Evolutionary conservation across 2,329 filamentous ascomycete genomes (phyloP).

Genomic region (Alternaria sp.): DNA sequence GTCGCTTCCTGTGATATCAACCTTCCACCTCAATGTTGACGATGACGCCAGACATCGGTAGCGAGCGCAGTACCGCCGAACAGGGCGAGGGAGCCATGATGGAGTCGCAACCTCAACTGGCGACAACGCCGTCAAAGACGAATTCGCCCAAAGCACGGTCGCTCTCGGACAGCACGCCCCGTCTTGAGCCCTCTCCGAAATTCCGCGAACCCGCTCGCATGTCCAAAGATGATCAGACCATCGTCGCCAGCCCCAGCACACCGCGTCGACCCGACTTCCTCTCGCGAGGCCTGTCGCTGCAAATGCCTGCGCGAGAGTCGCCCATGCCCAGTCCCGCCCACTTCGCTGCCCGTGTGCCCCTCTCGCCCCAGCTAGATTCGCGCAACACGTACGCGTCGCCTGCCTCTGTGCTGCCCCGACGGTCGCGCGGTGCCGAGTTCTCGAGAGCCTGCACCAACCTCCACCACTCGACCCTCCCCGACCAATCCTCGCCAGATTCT

Average conservation of each 20-base stretch:
- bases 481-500: constrained; percentile 85
- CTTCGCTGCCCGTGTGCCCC: constrained; percentile 66
- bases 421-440: constrained; percentile 90
- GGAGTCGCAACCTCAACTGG: constrained; percentile 17
- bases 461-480: constrained; percentile 92
- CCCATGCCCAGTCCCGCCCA: constrained; percentile 56
- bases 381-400: constrained; percentile 82
- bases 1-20: constrained; percentile 9
- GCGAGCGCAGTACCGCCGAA: constrained; percentile 19
- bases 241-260: constrained; percentile 58
- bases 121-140: constrained; percentile 44
- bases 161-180: constrained; percentile 53
- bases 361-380: constrained; percentile 86
- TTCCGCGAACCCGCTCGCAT: constrained; percentile 49
- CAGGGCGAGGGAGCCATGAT: constrained; percentile 25
- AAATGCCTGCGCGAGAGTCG: constrained; percentile 66
- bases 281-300: constrained; percentile 70
- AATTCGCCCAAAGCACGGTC: constrained; percentile 51
- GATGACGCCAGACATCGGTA: constrained; percentile 27
- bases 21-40: constrained; percentile 28
- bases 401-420: constrained; percentile 83
- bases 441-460: constrained; percentile 91
- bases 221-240: constrained; percentile 55
- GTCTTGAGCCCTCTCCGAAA: constrained; percentile 54
- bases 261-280: constrained; percentile 72